Evolutionary conservation across 345 rosid species (phyloP).

Genomic region (Euphorbia pulcherrima): DNA sequence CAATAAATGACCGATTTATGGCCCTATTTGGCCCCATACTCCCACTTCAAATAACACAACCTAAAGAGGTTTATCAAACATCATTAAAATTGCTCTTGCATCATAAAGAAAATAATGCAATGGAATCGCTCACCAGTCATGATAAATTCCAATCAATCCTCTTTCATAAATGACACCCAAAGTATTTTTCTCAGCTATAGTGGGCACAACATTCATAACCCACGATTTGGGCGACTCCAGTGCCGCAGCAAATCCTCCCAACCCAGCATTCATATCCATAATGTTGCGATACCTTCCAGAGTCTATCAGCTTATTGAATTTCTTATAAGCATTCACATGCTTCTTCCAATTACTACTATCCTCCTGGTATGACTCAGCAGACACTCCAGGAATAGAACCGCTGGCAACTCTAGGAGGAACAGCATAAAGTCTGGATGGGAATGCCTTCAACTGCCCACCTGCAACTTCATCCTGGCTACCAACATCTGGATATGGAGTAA

Average conservation of each 20-base stretch:
- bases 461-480: conserved; percentile 56
- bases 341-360: conserved; percentile 78
- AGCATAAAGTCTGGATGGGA: conserved; percentile 78
- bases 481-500: conserved; percentile 76
- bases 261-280: conserved; percentile 97
- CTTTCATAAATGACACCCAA: conserved; percentile 82
- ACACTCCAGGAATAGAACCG: conserved; percentile 79
- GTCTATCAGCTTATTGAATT: conserved; percentile 64
- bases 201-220: conserved; percentile 99
- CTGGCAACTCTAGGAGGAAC: conserved; percentile 82
- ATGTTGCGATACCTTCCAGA: conserved; percentile 90
- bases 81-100: neutral
- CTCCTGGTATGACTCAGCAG: conserved; percentile 72
- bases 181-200: conserved; percentile 67
- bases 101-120: neutral
- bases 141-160: conserved; percentile 95
- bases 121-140: conserved; percentile 68
- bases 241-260: conserved; percentile 97
- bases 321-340: conserved; percentile 82
- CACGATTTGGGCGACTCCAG: conserved; percentile 65
- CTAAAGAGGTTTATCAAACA: neutral
- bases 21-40: neutral
- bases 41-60: neutral
- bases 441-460: conserved; percentile 59
- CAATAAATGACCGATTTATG: neutral